phyloP scores from a whole-genome alignment of 129 eudicot species.

The Flaveria sonorensis region DNA sequence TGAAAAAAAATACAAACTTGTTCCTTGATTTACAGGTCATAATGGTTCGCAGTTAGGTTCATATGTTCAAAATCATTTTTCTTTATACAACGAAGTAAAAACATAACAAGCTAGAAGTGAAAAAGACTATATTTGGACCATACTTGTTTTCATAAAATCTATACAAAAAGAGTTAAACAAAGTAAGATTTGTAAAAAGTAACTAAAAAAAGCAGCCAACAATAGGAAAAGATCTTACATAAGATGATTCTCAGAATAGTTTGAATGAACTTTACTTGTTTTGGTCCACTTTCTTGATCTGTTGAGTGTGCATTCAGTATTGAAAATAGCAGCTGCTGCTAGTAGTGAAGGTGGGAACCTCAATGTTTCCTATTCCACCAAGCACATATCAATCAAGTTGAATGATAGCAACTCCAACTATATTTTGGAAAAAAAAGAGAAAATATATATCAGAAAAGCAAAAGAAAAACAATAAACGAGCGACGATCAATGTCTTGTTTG shows the following conservation, averaged over 20 bases:
- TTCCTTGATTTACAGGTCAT: not conserved
- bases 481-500: not conserved
- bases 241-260: constrained; percentile 57
- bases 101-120: not conserved
- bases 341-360: constrained; percentile 68
- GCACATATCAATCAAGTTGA: constrained; percentile 74
- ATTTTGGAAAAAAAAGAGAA: not conserved
- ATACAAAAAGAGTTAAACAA: no score
- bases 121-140: not conserved
- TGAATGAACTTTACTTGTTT: constrained; percentile 62
- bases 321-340: constrained; percentile 88
- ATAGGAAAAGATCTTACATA: constrained; percentile 41
- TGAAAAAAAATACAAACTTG: constrained; percentile 20
- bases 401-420: constrained; percentile 73
- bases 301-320: constrained; percentile 69
- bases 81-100: not conserved
- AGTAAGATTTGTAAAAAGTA: not conserved
- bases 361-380: constrained; percentile 75
- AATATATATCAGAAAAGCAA: not conserved
- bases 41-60: not conserved
- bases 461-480: not conserved
- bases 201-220: not conserved
- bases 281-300: constrained; percentile 63
- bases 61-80: not conserved
- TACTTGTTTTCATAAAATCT: no score